Base-by-base conservation (phyloP, 2,329 filamentous ascomycete species). In the Aspergillus sp. region DNA sequence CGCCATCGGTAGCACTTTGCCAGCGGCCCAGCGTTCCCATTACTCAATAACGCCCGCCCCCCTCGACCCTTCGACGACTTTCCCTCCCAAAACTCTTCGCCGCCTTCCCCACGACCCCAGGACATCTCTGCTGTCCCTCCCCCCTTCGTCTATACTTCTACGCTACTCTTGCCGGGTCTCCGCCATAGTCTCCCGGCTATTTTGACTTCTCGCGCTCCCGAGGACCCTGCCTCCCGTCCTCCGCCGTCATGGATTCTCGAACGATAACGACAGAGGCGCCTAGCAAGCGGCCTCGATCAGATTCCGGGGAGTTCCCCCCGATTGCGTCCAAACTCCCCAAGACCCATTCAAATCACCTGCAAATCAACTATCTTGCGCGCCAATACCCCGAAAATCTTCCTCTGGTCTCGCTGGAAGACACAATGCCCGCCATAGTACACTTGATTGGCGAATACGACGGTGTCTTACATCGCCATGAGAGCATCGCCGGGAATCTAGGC, bases 391-490 rank as follows among this genome's bases (percentile, higher is more conserved):
- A 86, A 40, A 85, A 86, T 67, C 77, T 88, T 24, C 85, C 86
- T 34, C 78, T 88, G 19, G 82, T 87, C 61, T 84, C 80, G 57
- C 80, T 81, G 62, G 82, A 87, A 55, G 90, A 93, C 68, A 88
- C 85, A 11, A 89, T 96, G 67, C 83, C 85, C 12, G 87, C 89
- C 64, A 85, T 95, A 54, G 76, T 95, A 47, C 80, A 84, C 41
- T 81, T 93, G 61, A 84, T 96, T 58, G 83, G 83, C 69, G 88
- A 92, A 66, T 96, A 96, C 74, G 90, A 93, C 83, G 91, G 87
- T 63, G 90, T 95, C 15, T 80, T 96, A 52, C 89, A 90, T 67
- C 86, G 90, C 55, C 90, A 93, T 72, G 91, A 96, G 76, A 93
- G 89, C 73, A 85, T 96, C 66, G 92, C 91, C 47, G 88, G 89